A percentile compares a stretch with the other conserved stretches of the same genome.
phyloP scores from a whole-genome alignment of 2,329 filamentous ascomycete species.

The Aureobasidium sp. region DNA sequence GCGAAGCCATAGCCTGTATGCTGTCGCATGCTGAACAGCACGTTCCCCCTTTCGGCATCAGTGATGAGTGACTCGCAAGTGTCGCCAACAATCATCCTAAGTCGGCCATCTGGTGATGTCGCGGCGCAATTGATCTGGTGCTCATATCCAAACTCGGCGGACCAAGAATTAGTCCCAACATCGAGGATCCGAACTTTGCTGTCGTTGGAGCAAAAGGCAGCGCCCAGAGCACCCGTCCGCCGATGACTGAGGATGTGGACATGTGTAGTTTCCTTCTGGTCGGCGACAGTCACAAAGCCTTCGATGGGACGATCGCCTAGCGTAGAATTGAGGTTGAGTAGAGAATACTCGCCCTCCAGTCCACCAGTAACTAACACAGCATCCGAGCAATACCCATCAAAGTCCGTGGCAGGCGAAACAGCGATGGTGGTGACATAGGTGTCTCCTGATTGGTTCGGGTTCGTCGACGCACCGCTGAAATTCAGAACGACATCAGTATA shows the following conservation, averaged over 20 bases:
- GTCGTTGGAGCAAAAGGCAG: conserved; percentile 54
- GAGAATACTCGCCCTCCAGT: conserved; percentile 51
- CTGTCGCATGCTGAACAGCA: conserved; percentile 46
- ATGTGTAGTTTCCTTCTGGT: conserved; percentile 53
- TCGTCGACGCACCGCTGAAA: conserved; percentile 34
- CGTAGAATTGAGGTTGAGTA: conserved; percentile 37
- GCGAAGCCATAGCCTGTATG: conserved; percentile 71
- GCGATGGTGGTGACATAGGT: conserved; percentile 49
- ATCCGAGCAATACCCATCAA: conserved; percentile 25
- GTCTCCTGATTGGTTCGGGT: conserved; percentile 31
- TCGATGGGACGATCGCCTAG: conserved; percentile 31
- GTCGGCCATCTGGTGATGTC: conserved; percentile 61
- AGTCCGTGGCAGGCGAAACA: conserved; percentile 24
- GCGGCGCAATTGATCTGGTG: conserved; percentile 67
- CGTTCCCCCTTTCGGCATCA: conserved; percentile 58
- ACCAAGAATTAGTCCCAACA: conserved; percentile 51
- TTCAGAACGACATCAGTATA: conserved; percentile 42
- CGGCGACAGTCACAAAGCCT: conserved; percentile 44
- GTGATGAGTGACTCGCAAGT: conserved; percentile 58
- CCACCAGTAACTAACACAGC: conserved; percentile 49
- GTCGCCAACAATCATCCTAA: conserved; percentile 69
- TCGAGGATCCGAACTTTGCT: conserved; percentile 49
- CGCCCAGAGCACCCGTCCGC: conserved; percentile 40
- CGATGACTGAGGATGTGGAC: conserved; percentile 47
- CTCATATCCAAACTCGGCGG: conserved; percentile 49